Conservation (phyloP, 495 filamentous ascomycete species). For the Trypethelium eluteriae region DNA sequence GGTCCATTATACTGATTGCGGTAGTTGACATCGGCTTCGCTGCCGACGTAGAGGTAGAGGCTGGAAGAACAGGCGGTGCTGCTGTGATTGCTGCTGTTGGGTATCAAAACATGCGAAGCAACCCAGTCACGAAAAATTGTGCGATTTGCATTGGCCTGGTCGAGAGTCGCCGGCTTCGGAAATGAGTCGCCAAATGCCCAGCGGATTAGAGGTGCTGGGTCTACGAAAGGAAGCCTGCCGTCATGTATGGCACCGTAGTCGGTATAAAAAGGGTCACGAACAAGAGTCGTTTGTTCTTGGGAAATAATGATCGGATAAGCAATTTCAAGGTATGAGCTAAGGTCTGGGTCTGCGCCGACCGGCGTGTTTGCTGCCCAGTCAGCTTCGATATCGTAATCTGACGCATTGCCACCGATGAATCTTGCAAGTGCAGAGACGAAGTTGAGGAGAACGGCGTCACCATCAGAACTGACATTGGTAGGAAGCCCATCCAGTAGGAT, state of each 20-base stretch:
- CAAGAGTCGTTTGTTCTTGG: constrained; percentile 28
- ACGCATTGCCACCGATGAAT: constrained; percentile 28
- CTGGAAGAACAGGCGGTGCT: constrained; percentile 37
- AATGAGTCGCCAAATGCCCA: constrained; percentile 49
- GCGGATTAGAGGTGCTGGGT: constrained; percentile 43
- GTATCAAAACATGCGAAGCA: constrained; percentile 39
- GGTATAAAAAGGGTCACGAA: constrained; percentile 36
- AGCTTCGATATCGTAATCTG: constrained; percentile 25
- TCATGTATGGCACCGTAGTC: constrained; percentile 35
- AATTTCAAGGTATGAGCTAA: constrained; percentile 21
- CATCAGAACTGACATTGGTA: constrained; percentile 16
- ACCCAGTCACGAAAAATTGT: constrained; percentile 51
- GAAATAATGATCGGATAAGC: constrained; percentile 30
- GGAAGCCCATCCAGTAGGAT: constrained; percentile 28
- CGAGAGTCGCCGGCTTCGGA: constrained; percentile 32
- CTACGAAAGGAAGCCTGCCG: constrained; percentile 34
- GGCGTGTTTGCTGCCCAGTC: constrained; percentile 25
- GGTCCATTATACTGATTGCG: constrained; percentile 34
- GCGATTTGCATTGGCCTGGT: constrained; percentile 40
- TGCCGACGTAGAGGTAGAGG: constrained; percentile 35
- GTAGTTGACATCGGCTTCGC: constrained; percentile 21
- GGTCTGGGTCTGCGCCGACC: constrained; percentile 9
- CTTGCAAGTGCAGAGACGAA: constrained; percentile 25
- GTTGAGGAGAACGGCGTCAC: constrained; percentile 27
- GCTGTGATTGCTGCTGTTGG: constrained; percentile 24